These are phyloP conservation scores for Penicillium sp. DNA, from an alignment of 2,329 filamentous ascomycete genomes.

Conservation along the genomic window DNA sequence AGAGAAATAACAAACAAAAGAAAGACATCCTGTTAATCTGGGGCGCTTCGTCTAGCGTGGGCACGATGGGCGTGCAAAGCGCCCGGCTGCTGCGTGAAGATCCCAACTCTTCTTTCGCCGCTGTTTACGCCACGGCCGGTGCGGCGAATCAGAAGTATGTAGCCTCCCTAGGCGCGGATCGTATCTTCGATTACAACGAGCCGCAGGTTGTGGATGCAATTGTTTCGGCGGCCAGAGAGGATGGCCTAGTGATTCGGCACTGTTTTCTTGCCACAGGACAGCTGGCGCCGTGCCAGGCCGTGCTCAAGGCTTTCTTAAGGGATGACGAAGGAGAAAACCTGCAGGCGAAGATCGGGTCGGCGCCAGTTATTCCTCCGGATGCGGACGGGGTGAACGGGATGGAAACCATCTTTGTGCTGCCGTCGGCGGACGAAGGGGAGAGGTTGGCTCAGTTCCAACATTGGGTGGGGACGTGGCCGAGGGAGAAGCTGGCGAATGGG, in stretches of 20 bases:
- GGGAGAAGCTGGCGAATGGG: constrained; percentile 36
- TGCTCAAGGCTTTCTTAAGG: constrained; percentile 30
- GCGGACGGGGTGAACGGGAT: constrained; percentile 26
- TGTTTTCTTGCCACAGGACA: constrained; percentile 39
- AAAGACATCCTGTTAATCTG: constrained; percentile 36
- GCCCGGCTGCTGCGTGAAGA: constrained; percentile 33
- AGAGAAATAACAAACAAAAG: constrained; percentile 8
- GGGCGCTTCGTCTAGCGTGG: constrained; percentile 42
- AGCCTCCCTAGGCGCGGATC: constrained; percentile 23
- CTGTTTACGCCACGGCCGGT: constrained; percentile 39
- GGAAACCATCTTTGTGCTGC: constrained; percentile 34
- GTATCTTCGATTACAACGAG: constrained; percentile 38
- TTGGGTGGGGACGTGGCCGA: constrained; percentile 32
- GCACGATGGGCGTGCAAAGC: constrained; percentile 39
- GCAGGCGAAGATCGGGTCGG: constrained; percentile 32
- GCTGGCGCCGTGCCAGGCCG: constrained; percentile 30
- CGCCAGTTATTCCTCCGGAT: constrained; percentile 29
- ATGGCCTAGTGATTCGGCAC: constrained; percentile 33
- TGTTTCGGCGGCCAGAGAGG: constrained; percentile 29
- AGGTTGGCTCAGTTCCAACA: constrained; percentile 34
- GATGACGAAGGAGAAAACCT: background rate
- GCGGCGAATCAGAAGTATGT: constrained; percentile 31
- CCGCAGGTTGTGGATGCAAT: constrained; percentile 24
- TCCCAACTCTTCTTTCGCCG: constrained; percentile 25
- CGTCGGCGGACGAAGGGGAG: constrained; percentile 29